These are phyloP conservation scores for Aspergillus fructus DNA, from an alignment of 2,329 filamentous ascomycete species.

Conservation along the genomic window DNA sequence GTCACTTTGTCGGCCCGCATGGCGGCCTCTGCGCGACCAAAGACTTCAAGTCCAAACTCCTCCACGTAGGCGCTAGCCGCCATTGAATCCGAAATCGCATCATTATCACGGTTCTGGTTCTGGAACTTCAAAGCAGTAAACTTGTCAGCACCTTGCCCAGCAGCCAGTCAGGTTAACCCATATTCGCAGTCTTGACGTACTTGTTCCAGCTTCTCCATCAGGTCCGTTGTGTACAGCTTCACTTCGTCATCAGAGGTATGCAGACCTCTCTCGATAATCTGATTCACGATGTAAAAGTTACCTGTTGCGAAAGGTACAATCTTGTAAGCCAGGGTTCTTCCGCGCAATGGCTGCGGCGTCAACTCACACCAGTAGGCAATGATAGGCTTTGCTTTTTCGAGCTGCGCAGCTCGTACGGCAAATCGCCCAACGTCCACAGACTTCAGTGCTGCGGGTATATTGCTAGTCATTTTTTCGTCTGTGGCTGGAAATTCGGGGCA, in stretches of 20 bases:
- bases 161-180: background rate
- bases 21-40: constrained; percentile 78
- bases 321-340: constrained; percentile 18
- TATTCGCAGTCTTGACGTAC: constrained; percentile 42
- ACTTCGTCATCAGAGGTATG: constrained; percentile 77
- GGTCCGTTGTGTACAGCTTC: constrained; percentile 72
- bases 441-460: constrained; percentile 71
- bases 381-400: constrained; percentile 81
- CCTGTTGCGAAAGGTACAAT: constrained; percentile 49
- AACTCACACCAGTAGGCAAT: constrained; percentile 91
- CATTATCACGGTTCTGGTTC: constrained; percentile 69
- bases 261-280: constrained; percentile 78
- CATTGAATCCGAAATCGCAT: constrained; percentile 79
- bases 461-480: constrained; percentile 62
- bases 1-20: constrained; percentile 82
- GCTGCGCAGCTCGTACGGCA: constrained; percentile 76
- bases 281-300: constrained; percentile 89
- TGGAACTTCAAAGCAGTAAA: constrained; percentile 57
- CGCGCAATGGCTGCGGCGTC: background rate
- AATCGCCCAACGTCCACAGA: constrained; percentile 81
- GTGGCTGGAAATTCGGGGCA: background rate
- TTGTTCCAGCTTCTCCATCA: constrained; percentile 91
- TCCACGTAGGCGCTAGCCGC: constrained; percentile 91
- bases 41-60: constrained; percentile 87
- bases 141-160: constrained; percentile 9